Conservation (phyloP, 495 filamentous ascomycete genomes). For the Aspergillus campestris region DNA sequence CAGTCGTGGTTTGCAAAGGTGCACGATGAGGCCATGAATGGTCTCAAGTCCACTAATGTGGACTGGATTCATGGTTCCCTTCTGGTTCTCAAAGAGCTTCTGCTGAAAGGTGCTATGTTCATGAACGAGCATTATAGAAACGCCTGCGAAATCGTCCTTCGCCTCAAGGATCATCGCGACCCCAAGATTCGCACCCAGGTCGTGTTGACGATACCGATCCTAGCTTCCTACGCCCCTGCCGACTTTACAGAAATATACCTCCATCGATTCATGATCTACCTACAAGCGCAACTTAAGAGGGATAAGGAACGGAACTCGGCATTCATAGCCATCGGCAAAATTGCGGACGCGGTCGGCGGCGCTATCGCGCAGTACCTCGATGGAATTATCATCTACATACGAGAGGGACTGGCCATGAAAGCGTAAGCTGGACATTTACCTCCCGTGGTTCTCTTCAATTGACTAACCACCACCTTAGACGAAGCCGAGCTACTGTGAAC, state of each 20-base stretch:
- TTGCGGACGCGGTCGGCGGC: conserved; percentile 91
- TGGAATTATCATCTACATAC: conserved; percentile 81
- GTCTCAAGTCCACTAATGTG: conserved; percentile 67
- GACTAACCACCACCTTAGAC: conserved; percentile 29
- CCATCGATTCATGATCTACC: conserved; percentile 93
- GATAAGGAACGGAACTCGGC: conserved; percentile 87
- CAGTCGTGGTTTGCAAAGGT: conserved; percentile 81
- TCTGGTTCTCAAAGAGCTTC: conserved; percentile 80
- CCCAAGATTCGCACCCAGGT: conserved; percentile 78
- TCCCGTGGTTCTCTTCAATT: no score
- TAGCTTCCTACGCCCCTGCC: conserved; percentile 85
- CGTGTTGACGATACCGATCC: conserved; percentile 77
- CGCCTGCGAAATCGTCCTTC: conserved; percentile 82
- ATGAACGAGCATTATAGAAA: conserved; percentile 87
- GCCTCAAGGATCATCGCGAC: conserved; percentile 86
- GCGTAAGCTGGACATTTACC: conserved; percentile 28
- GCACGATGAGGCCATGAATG: conserved; percentile 69
- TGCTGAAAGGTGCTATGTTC: conserved; percentile 94
- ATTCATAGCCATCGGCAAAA: conserved; percentile 88
- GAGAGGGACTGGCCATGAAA: conserved; percentile 81
- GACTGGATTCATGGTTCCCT: conserved; percentile 89
- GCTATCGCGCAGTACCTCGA: conserved; percentile 94
- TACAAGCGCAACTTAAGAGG: conserved; percentile 91
- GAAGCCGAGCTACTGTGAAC: conserved; percentile 61
- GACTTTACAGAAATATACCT: conserved; percentile 79